A percentile compares a stretch with the other conserved stretches of the same genome.
Conservation (phyloP, 148 eudicot species). For the Fagopyrum tataricum region DNA sequence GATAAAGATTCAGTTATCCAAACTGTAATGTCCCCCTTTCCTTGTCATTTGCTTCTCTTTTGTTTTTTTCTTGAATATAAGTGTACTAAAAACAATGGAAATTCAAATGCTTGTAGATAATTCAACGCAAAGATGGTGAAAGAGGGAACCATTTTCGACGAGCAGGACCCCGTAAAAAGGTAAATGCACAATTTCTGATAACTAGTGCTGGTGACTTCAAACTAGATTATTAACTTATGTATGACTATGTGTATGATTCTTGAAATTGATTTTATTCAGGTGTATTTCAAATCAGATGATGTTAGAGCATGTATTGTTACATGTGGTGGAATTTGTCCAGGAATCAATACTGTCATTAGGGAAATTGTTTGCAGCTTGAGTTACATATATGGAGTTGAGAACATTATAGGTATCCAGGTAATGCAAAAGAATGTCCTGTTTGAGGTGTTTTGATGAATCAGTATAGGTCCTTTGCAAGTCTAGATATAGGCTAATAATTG, state of each 20-base stretch:
- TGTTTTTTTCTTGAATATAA: background rate
- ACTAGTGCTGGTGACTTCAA: background rate
- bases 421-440: conserved; percentile 15
- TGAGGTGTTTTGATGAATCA: background rate
- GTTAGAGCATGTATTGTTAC: conserved; percentile 82
- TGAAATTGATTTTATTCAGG: conserved; percentile 29
- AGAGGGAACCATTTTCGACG: conserved; percentile 82
- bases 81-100: background rate
- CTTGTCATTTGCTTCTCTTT: background rate
- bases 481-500: background rate
- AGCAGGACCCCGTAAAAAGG: conserved; percentile 82
- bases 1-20: conserved; percentile 65
- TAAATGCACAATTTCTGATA: conserved; percentile 13
- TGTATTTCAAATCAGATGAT: conserved; percentile 64
- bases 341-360: conserved; percentile 84
- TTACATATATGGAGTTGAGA: conserved; percentile 73
- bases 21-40: conserved; percentile 37
- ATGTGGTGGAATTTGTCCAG: conserved; percentile 88
- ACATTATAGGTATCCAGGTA: conserved; percentile 67
- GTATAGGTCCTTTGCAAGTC: background rate
- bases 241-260: background rate
- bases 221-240: background rate
- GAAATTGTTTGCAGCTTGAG: conserved; percentile 67
- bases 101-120: conserved; percentile 35
- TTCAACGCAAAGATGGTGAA: conserved; percentile 60